These are phyloP conservation scores for Achaetomiella virescens DNA, from an alignment of 495 filamentous ascomycete species.

Conservation along the genomic window DNA sequence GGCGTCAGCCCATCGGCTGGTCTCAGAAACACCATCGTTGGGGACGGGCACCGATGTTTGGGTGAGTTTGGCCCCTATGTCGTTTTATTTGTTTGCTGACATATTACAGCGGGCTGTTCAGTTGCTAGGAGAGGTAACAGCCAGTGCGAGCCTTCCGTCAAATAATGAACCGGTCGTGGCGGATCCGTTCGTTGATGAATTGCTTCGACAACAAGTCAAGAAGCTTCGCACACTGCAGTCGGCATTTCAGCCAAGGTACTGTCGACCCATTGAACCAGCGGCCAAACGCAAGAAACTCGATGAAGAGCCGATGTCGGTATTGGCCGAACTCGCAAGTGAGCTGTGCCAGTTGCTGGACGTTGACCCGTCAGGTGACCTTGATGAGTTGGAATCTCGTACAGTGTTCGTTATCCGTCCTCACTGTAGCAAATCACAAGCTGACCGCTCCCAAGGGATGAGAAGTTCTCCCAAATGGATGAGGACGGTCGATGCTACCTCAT, in stretches of 20 bases:
- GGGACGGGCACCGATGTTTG: conserved; percentile 27
- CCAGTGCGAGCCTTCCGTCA: conserved; percentile 8
- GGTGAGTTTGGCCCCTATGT: conserved; percentile 22
- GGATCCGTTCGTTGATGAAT: conserved; percentile 25
- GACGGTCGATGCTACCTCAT: conserved; percentile 29
- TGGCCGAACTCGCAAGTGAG: conserved; percentile 10
- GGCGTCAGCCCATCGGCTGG: conserved; percentile 21
- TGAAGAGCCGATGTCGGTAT: conserved; percentile 4
- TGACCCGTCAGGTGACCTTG: conserved; percentile 12
- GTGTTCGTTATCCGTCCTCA: conserved; percentile 23
- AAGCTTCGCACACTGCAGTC: conserved; percentile 6
- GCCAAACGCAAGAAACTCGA: conserved; percentile 32
- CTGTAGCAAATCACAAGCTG: neutral
- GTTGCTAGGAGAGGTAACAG: conserved; percentile 24
- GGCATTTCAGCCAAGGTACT: neutral
- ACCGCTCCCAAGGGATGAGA: conserved; percentile 15
- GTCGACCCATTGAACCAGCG: conserved; percentile 19
- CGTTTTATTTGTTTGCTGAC: conserved; percentile 15
- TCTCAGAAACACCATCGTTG: conserved; percentile 18
- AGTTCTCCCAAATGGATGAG: conserved; percentile 24
- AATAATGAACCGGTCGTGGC: conserved; percentile 12
- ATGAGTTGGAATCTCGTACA: conserved; percentile 17
- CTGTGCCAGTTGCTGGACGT: conserved; percentile 21
- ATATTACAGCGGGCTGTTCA: conserved; percentile 26
- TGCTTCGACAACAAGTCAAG: conserved; percentile 23